phyloP scores from a whole-genome alignment of 345 rosid species.

The Populus tremula region DNA sequence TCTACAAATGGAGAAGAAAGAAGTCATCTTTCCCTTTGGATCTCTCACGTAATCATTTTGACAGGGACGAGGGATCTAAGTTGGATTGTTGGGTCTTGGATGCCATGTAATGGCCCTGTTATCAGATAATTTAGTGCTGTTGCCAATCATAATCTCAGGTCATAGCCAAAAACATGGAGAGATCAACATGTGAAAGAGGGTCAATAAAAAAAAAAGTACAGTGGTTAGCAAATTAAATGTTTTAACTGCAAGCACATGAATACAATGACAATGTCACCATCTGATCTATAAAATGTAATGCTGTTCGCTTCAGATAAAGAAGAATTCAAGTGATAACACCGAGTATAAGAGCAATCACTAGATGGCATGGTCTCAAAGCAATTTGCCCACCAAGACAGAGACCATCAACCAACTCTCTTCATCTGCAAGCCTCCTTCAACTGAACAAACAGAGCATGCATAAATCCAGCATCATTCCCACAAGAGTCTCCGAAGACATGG shows the following conservation, averaged over 20 bases:
- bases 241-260: slow-evolving; percentile 49
- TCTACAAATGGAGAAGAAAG: slow-evolving; percentile 1
- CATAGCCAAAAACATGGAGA: slow-evolving; percentile 9
- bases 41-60: slow-evolving; percentile 5
- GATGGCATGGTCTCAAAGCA: slow-evolving; percentile 16
- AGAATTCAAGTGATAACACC: slow-evolving; percentile 35
- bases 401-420: slow-evolving; percentile 25
- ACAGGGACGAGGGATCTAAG: not conserved
- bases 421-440: slow-evolving; percentile 26
- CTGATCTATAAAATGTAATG: slow-evolving; percentile 22
- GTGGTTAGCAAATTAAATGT: slow-evolving; percentile 33
- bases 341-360: slow-evolving; percentile 24
- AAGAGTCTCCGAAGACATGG: slow-evolving; percentile 24
- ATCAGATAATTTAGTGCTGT: not conserved
- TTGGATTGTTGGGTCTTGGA: not conserved
- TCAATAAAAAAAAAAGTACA: slow-evolving; percentile 10
- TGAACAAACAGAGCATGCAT: slow-evolving; percentile 24
- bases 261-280: slow-evolving; percentile 30
- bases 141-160: not conserved
- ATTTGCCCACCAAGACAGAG: slow-evolving; percentile 27
- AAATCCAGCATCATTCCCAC: slow-evolving; percentile 23
- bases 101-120: not conserved
- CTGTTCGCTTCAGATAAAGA: slow-evolving; percentile 35
- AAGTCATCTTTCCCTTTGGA: not conserved
- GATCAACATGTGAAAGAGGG: slow-evolving; percentile 15